Evolutionary conservation across 1,284 basidiomycete genomes (phyloP), one percentile per base, ranked within the genome.

Genomic region (Apiotrichum sp.): DNA sequence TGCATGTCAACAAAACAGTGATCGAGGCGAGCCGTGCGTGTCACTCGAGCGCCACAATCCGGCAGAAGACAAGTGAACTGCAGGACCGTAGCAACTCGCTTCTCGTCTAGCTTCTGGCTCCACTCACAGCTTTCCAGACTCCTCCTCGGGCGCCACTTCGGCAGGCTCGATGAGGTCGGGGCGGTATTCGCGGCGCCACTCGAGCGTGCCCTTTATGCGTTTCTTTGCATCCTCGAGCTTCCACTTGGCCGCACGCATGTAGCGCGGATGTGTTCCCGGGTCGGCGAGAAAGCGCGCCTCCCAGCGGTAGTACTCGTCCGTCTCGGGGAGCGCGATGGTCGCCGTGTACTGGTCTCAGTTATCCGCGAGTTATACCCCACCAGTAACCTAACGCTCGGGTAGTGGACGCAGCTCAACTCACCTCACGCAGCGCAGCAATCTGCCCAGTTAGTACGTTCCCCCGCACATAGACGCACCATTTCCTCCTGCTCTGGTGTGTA

Each of bases 171-270:
- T 90, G 35, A 91, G 76, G 59, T 92, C 89, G 0, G 89, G 89
- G 70, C 86, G 83, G 71, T 79, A 91, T 56, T 88, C 86, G 48
- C 89, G 78, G 53, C 89, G 78, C 89, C 89, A 91, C 61, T 88
- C 86, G 3, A 92, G 62, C 0, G 89, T 90, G 3, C 79, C 81
- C 69, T 85, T 83, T 60, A 92, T 84, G 47, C 89, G 80, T 68
- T 83, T 85, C 77, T 89, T 84, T 6, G 81, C 88, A 56, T 92
- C 86, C 16, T 82, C 80, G 32, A 86, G 67, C 68, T 85, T 84
- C 88, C 88, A 90, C 68, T 90, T 90, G 3, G 86, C 82, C 0
- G 89, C 88, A 38, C 89, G 83, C 81, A 89, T 84, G 71, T 90
- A 92, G 7, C 89, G 83, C 42, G 86, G 82, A 52, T 86, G 80